Conservation (phyloP, 106 monocot species). For the Triglochin maritima region DNA sequence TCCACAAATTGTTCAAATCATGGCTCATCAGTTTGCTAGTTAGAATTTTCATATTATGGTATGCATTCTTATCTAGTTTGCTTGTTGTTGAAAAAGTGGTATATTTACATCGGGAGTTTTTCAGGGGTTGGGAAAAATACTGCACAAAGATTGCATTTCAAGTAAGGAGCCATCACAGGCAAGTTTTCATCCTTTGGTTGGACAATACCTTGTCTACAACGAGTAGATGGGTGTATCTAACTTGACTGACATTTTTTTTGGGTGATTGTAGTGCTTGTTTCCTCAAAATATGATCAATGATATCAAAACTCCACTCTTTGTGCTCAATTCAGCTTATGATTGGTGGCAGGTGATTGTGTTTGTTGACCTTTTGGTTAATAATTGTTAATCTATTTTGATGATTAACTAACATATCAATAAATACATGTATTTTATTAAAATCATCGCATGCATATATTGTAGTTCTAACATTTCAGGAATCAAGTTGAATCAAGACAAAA, state of each 20-base stretch:
- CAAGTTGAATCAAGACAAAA: too few species aligned
- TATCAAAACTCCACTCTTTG: conserved; percentile 66
- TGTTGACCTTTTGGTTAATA: too few species aligned
- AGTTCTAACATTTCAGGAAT: too few species aligned
- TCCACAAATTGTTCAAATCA: too few species aligned
- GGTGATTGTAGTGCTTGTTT: conserved; percentile 65
- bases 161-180: conserved; percentile 48
- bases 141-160: conserved; percentile 44
- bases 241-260: neutral
- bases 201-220: neutral
- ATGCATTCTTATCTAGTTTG: neutral
- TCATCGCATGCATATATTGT: too few species aligned
- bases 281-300: conserved; percentile 60
- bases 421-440: too few species aligned
- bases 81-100: neutral
- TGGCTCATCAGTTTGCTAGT: too few species aligned
- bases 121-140: conserved; percentile 46
- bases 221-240: neutral
- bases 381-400: too few species aligned
- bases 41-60: neutral
- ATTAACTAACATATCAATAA: too few species aligned
- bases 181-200: conserved; percentile 12
- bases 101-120: neutral
- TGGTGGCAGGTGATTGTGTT: conserved; percentile 84
- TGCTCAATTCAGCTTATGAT: conserved; percentile 87